phyloP scores from a whole-genome alignment of 2,329 filamentous ascomycete genomes.

The Tolypocladium ophioglossoides region DNA sequence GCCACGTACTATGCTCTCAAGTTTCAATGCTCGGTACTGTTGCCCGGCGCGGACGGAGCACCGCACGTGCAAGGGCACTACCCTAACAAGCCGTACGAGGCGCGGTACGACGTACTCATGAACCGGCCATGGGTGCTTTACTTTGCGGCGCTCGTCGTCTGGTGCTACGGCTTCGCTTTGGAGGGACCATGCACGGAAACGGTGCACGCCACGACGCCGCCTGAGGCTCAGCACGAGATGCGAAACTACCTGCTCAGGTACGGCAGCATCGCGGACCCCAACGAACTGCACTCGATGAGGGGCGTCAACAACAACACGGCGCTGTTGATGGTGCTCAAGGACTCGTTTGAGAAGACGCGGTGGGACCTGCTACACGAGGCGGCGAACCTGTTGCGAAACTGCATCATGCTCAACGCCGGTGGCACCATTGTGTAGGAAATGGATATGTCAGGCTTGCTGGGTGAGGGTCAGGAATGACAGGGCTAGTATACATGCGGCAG shows the following conservation, averaged over 20 bases:
- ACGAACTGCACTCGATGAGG: slow-evolving; percentile 61
- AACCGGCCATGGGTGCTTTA: slow-evolving; percentile 95
- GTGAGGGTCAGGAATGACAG: neutral
- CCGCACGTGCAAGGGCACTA: slow-evolving; percentile 1
- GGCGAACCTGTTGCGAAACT: slow-evolving; percentile 68
- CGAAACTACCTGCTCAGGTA: slow-evolving; percentile 63
- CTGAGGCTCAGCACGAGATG: slow-evolving; percentile 69
- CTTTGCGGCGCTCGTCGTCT: slow-evolving; percentile 83
- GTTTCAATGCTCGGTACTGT: slow-evolving; percentile 75
- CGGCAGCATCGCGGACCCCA: slow-evolving; percentile 61
- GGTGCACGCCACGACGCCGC: slow-evolving; percentile 43
- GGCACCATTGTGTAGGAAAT: slow-evolving; percentile 15
- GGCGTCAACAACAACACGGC: slow-evolving; percentile 79
- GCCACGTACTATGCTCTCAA: slow-evolving; percentile 87
- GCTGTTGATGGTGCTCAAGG: slow-evolving; percentile 68
- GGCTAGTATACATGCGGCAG: neutral
- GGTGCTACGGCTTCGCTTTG: slow-evolving; percentile 87
- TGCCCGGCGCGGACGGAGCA: slow-evolving; percentile 29
- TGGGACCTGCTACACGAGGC: slow-evolving; percentile 93
- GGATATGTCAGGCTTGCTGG: no score
- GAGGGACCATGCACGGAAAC: slow-evolving; percentile 60
- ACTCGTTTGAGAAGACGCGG: slow-evolving; percentile 70
- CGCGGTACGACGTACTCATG: slow-evolving; percentile 77
- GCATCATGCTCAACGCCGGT: slow-evolving; percentile 42
- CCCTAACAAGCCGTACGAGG: slow-evolving; percentile 53